These are phyloP conservation scores for Sordariomycetes sp. DNA, from an alignment of 2,329 filamentous ascomycete genomes.

Conservation along the genomic window DNA sequence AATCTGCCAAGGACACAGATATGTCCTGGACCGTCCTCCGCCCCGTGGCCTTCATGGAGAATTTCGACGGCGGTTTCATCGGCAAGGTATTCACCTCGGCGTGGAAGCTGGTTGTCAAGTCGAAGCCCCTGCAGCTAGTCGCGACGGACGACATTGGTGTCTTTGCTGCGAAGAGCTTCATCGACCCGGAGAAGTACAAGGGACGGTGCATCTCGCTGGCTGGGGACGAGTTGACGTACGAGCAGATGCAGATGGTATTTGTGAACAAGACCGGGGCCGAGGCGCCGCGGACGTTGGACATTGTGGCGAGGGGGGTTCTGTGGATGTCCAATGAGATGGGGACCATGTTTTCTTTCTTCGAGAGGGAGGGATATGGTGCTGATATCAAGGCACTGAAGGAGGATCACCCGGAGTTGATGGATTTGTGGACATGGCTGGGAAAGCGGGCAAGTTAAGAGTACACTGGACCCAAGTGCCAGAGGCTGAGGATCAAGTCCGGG, in stretches of 20 bases:
- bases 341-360: constrained; percentile 26
- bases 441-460: not conserved
- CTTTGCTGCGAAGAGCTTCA: constrained; percentile 36
- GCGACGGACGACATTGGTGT: constrained; percentile 42
- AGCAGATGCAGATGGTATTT: constrained; percentile 19
- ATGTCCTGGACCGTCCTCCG: constrained; percentile 26
- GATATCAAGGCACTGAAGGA: constrained; percentile 17
- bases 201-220: constrained; percentile 31
- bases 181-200: constrained; percentile 38
- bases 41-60: constrained; percentile 27
- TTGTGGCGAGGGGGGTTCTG: constrained; percentile 16
- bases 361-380: constrained; percentile 21
- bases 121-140: constrained; percentile 28
- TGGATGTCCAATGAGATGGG: constrained; percentile 19
- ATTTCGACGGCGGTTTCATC: constrained; percentile 31
- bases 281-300: constrained; percentile 17
- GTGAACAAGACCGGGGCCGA: constrained; percentile 16
- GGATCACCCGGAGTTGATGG: constrained; percentile 15
- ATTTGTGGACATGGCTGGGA: constrained; percentile 14
- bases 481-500: too few relatives aligned
- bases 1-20: constrained; percentile 32
- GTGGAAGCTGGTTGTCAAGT: constrained; percentile 33
- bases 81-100: constrained; percentile 37
- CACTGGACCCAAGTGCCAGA: too few relatives aligned
- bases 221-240: constrained; percentile 25